Evolutionary conservation across 176 grass and related monocot species (phyloP), one percentile per base, ranked within the genome.

Genomic region (Phyllostachys edulis): DNA sequence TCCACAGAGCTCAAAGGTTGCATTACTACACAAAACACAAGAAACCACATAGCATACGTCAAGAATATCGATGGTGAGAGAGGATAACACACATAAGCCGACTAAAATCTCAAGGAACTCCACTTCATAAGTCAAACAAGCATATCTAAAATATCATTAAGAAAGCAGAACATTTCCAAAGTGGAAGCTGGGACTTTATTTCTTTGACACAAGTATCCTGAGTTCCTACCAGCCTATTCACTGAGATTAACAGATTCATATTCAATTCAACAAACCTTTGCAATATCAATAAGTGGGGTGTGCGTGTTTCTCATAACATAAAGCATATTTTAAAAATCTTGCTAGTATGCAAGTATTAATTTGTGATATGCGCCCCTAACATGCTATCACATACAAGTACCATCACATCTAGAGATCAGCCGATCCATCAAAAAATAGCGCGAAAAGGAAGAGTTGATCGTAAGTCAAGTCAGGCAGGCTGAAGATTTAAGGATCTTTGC

Each of bases 11-110:
- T 92, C 90, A 83, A 92, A 87, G 20, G 83, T 90, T 71, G 89
- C 75, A 94, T 99, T 99, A 78, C 96, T 99, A 93, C 62, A 52
- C 89, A 71, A 67, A 80, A 87, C 61, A 68, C 16, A 86, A 61
- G 1, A 68, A 87, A 80, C n/a, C 27, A 86, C 5, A 90, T 39
- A 77, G 51, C 44, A 68, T 67, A 55, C n/a, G 44, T 77, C 36
- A 88, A 85, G n/a, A 82, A 68, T 81, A 50, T 18, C 75, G 66
- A 42, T 65, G 59, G 39, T 71, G 24, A 86, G 47, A 65, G 55
- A 78, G 32, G 59, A 76, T 21, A 77, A 7, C 41, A 64, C 2
- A 52, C 0, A 78, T 17, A 71, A 29, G 63, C 16, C 26, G 2
- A 64, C 27, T 52, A 89, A 46, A 38, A 78, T 75, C 18, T 17